phyloP scores from a whole-genome alignment of 2,329 filamentous ascomycete species.

The Ramularia collo-cygni region DNA sequence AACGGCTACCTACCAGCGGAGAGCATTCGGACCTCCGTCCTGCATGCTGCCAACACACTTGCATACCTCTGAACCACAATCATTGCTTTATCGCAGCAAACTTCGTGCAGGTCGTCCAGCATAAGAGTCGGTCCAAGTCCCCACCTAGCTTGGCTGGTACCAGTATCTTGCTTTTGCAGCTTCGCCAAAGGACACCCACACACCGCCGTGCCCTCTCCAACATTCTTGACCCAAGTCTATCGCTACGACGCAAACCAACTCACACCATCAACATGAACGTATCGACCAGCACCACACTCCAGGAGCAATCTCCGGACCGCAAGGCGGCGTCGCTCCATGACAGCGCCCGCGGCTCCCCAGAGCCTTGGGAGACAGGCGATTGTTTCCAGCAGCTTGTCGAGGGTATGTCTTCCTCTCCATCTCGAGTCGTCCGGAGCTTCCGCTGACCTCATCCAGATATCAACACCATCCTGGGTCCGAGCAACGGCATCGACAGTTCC shows the following conservation, averaged over 20 bases:
- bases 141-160: not conserved
- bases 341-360: conserved; percentile 23
- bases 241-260: not conserved
- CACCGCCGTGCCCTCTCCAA: not conserved
- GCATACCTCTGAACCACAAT: not conserved
- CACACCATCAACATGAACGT: conserved; percentile 2
- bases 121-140: not conserved
- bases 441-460: conserved; percentile 66
- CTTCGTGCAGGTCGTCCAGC: no score
- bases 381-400: conserved; percentile 21
- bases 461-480: conserved; percentile 67
- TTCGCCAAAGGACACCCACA: not conserved
- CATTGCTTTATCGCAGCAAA: not conserved
- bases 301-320: conserved; percentile 2
- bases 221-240: conserved; percentile 1
- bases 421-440: conserved; percentile 42
- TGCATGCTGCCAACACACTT: no score
- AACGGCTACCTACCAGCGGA: no score
- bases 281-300: conserved; percentile 1
- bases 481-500: conserved; percentile 72
- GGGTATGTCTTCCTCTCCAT: conserved; percentile 4
- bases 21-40: no score
- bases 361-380: conserved; percentile 12
- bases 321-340: conserved; percentile 21
- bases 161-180: not conserved